Evolutionary conservation across 1,284 basidiomycete genomes (phyloP), one percentile per base, ranked within the genome.

Genomic region (Rhodofomes roseus): DNA sequence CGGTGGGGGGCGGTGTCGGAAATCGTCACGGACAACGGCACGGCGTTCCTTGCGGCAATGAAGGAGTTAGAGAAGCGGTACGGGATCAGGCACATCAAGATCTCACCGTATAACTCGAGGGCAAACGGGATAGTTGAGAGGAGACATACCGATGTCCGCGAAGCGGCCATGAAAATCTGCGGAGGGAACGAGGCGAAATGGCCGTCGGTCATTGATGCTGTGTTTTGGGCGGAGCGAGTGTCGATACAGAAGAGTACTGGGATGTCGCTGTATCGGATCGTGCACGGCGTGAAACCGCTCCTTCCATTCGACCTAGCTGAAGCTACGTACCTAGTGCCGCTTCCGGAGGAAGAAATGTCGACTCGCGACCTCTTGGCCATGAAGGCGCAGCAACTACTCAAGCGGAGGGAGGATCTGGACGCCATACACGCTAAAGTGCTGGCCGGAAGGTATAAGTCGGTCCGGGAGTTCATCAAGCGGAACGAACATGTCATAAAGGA

Each of bases 101-200:
- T 82, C 9, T 76, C 73, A 0, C 69, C 68, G 0, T 82, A 82
- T 58, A 82, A 82, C 56, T 80, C 76, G 0, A 68, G 68, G 1
- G 74, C 72, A 0, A 81, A 81, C 52, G 73, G 79, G 0, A 60
- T 76, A 0, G 69, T 78, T 0, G 76, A 81, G 59, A 57, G 70
- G 0, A 57, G 63, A 1, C 79, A 81, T 56, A 73, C 64, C 54
- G 68, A 73, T 44, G 66, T 78, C 4, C 50, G 62, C 16, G 51
- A 79, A 60, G 66, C 72, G 0, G 31, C 79, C 1, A 60, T 75
- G 22, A 79, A 79, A 58, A 68, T 72, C 1, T 65, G 61, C 4
- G 67, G 71, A 3, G 75, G 74, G 0, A 68, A 77, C 16, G 56
- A 69, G 50, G 46, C 53, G 1, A 63, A 67, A 48, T 79, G 77